Percentiles rank a stretch among this genome's conserved stretches.
Conservation (phyloP, 257 asterid genomes). For the Orobanche coerulescens region DNA sequence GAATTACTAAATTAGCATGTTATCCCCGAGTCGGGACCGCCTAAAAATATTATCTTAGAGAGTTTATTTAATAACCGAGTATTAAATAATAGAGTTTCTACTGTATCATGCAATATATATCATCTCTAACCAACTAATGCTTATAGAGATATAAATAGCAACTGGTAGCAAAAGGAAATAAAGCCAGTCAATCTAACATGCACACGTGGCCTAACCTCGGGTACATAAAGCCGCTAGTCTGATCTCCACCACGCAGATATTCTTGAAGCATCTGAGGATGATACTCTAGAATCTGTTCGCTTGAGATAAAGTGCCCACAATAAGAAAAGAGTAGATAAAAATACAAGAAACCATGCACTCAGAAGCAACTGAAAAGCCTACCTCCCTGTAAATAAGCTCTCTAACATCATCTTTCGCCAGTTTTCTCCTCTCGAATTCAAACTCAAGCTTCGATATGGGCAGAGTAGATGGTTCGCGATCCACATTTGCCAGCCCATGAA, state of each 20-base stretch:
- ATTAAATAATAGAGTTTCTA: too few species aligned
- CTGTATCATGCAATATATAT: not conserved
- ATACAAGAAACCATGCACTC: conserved; percentile 9
- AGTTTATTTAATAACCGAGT: too few species aligned
- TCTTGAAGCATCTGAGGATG: conserved; percentile 97
- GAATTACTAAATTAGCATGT: too few species aligned
- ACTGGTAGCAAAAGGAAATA: not conserved
- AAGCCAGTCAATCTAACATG: not conserved
- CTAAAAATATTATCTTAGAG: too few species aligned
- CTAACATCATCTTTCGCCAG: conserved; percentile 86
- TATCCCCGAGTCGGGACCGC: too few species aligned
- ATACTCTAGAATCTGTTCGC: conserved; percentile 82
- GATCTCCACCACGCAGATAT: conserved; percentile 89
- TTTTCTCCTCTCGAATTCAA: conserved; percentile 89
- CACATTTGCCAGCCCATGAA: conserved; percentile 59
- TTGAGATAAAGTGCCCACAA: conserved; percentile 16
- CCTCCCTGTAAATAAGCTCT: conserved; percentile 80
- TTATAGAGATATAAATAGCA: not conserved
- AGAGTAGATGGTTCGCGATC: conserved; percentile 83
- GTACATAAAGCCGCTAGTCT: conserved; percentile 91
- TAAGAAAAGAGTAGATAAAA: conserved; percentile 9
- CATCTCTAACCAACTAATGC: not conserved
- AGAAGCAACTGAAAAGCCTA: conserved; percentile 23
- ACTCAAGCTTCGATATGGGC: conserved; percentile 89
- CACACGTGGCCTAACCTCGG: conserved; percentile 58